Evolutionary conservation across 2,329 filamentous ascomycete species (phyloP).

Genomic region (Fusarium algeriense): DNA sequence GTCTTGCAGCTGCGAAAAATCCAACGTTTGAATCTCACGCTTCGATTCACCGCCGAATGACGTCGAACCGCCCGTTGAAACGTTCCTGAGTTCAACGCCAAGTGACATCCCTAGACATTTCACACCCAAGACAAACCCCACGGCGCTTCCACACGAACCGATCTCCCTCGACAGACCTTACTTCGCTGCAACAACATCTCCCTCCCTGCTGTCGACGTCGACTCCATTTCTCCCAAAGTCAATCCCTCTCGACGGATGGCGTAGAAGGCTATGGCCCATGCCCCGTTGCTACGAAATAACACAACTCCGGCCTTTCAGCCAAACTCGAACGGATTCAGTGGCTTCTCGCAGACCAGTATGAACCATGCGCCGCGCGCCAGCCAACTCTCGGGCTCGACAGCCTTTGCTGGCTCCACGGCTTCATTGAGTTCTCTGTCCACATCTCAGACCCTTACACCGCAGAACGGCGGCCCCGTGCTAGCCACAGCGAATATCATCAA

Average conservation of each 20-base stretch:
- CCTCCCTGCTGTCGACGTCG: constrained; percentile 24
- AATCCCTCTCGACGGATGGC: constrained; percentile 55
- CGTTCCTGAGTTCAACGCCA: constrained; percentile 40
- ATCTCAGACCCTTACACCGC: constrained; percentile 57
- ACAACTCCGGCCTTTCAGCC: constrained; percentile 67
- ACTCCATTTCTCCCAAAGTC: constrained; percentile 8
- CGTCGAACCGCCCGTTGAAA: constrained; percentile 40
- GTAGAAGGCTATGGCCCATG: constrained; percentile 68
- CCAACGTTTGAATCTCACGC: constrained; percentile 21
- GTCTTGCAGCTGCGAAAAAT: constrained; percentile 18
- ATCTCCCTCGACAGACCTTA: constrained; percentile 34
- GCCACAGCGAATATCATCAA: constrained; percentile 97
- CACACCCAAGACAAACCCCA: constrained; percentile 16
- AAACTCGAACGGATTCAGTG: constrained; percentile 60
- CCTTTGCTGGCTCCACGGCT: constrained; percentile 64
- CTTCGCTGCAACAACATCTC: constrained; percentile 13
- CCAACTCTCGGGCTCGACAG: constrained; percentile 72
- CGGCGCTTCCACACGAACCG: constrained; percentile 20
- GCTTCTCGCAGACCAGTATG: constrained; percentile 62
- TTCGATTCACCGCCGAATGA: constrained; percentile 47
- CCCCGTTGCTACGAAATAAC: constrained; percentile 69
- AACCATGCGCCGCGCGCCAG: constrained; percentile 68
- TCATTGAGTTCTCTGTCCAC: constrained; percentile 64
- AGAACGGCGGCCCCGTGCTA: constrained; percentile 72
- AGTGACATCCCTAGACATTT: constrained; percentile 35